Conservation (phyloP, 345 rosid species). For the Lumnitzera racemosa region DNA sequence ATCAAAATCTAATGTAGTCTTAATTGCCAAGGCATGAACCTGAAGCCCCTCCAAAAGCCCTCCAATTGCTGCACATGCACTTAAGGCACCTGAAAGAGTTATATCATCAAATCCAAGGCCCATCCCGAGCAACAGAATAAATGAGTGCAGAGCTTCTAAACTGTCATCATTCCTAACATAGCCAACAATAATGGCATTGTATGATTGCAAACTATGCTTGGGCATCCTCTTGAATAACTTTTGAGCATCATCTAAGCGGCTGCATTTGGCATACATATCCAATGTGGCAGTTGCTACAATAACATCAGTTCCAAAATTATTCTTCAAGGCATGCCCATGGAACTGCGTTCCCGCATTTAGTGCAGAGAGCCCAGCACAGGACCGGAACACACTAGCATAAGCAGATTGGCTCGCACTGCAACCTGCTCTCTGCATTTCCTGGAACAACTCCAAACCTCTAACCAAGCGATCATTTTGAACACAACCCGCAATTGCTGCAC, state of each 20-base stretch:
- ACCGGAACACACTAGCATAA: conserved; percentile 79
- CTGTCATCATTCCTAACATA: conserved; percentile 49
- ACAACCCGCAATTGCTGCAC: conserved; percentile 76
- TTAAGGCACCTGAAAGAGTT: conserved; percentile 76
- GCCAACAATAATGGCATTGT: conserved; percentile 81
- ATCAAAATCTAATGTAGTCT: conserved; percentile 36
- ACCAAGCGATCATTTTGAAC: conserved; percentile 48
- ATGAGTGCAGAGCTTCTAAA: conserved; percentile 49
- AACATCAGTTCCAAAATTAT: conserved; percentile 45
- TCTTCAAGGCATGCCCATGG: conserved; percentile 77
- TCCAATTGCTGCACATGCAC: conserved; percentile 68
- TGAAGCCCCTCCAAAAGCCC: conserved; percentile 67
- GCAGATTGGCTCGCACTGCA: conserved; percentile 69
- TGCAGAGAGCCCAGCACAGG: conserved; percentile 58
- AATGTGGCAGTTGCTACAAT: conserved; percentile 80
- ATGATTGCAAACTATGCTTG: conserved; percentile 53
- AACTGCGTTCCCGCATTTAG: conserved; percentile 59
- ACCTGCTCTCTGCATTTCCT: conserved; percentile 51
- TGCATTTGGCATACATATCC: conserved; percentile 94
- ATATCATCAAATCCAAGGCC: conserved; percentile 69
- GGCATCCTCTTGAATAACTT: conserved; percentile 59
- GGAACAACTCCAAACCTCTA: conserved; percentile 55
- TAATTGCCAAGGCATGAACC: conserved; percentile 52
- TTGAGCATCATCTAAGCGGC: conserved; percentile 52
- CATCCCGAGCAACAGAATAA: conserved; percentile 41